Conservation (phyloP, 1,284 basidiomycete genomes). For the Ceratobasidium papillatum region DNA sequence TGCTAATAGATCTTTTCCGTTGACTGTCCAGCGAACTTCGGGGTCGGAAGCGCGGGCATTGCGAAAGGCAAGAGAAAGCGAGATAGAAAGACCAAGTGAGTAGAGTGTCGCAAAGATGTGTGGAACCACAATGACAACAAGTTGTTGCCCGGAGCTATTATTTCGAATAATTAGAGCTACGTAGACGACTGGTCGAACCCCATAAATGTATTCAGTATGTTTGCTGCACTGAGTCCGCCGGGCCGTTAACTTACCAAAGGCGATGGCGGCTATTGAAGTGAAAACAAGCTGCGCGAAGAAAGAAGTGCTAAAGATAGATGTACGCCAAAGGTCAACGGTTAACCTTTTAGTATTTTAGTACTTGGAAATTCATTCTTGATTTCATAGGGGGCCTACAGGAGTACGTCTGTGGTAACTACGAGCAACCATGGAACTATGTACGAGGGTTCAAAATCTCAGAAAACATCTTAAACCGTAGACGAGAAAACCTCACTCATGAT, state of each 20-base stretch:
- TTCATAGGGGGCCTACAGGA: not conserved
- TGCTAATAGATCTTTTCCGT: conserved; percentile 14
- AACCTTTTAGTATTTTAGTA: not conserved
- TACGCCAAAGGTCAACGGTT: conserved; percentile 16
- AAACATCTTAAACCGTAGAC: no score
- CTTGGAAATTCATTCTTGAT: not conserved
- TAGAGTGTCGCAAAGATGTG: conserved; percentile 8
- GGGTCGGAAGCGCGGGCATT: not conserved
- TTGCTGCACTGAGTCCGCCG: no score
- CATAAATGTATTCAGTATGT: not conserved
- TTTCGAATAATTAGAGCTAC: not conserved
- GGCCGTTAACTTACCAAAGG: not conserved
- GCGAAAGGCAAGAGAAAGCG: conserved; percentile 10
- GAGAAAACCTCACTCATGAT: not conserved
- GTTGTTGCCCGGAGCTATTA: not conserved
- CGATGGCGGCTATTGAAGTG: not conserved
- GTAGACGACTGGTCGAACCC: not conserved
- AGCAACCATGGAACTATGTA: not conserved
- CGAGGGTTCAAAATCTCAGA: not conserved
- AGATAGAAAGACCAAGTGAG: conserved; percentile 13
- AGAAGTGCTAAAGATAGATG: not conserved
- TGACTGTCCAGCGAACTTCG: conserved; percentile 8
- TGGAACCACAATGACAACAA: not conserved
- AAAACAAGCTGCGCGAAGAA: conserved; percentile 20
- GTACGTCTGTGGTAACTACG: not conserved